These are phyloP conservation scores for Kodamaea alishanica DNA, from an alignment of 1,139 yeast species.

Conservation along the genomic window DNA sequence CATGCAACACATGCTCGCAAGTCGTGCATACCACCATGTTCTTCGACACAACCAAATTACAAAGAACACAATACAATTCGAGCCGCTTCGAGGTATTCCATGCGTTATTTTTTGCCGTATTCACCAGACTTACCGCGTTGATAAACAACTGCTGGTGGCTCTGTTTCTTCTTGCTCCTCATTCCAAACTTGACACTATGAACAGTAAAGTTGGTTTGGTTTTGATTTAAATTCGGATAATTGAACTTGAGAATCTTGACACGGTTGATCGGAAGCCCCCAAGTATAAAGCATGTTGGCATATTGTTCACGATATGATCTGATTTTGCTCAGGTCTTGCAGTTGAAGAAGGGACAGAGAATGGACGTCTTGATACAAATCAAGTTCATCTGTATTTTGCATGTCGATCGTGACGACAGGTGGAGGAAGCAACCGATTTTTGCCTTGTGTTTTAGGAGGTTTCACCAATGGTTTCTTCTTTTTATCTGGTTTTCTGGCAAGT, in stretches of 20 bases:
- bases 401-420: constrained; percentile 48
- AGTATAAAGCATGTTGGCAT: constrained; percentile 71
- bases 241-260: constrained; percentile 74
- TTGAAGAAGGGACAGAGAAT: constrained; percentile 45
- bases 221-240: constrained; percentile 32
- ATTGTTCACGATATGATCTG: constrained; percentile 58
- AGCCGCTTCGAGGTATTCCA: constrained; percentile 32
- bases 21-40: constrained; percentile 64
- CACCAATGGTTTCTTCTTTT: constrained; percentile 1
- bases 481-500: not conserved
- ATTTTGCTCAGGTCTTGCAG: constrained; percentile 45
- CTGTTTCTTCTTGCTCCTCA: constrained; percentile 25
- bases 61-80: constrained; percentile 52
- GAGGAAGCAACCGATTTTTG: constrained; percentile 19
- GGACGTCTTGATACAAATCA: constrained; percentile 50
- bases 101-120: constrained; percentile 23
- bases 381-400: constrained; percentile 53
- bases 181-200: constrained; percentile 45
- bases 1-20: constrained; percentile 79
- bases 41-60: constrained; percentile 58
- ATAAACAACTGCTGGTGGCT: constrained; percentile 19
- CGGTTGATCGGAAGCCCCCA: constrained; percentile 85
- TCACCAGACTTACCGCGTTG: constrained; percentile 25
- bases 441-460: constrained; percentile 9
- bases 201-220: constrained; percentile 23